Evolutionary conservation across 768 basidiomycete genomes (phyloP).

Genomic region (Collybia sp.): DNA sequence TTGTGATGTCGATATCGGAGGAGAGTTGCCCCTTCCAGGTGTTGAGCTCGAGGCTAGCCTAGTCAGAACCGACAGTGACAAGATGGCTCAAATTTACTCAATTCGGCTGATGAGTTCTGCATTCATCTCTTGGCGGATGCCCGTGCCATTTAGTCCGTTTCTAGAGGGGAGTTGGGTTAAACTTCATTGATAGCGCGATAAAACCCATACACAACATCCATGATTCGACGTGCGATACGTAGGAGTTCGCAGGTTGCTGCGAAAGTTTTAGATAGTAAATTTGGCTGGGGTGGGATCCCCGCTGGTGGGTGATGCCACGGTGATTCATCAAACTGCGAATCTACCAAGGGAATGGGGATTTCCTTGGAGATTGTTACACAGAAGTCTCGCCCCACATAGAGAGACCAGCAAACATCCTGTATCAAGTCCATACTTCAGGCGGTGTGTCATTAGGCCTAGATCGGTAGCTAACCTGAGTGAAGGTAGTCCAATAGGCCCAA

Average conservation of each 20-base stretch:
- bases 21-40: conserved; percentile 42
- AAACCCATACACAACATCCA: conserved; percentile 48
- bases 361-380: conserved; percentile 35
- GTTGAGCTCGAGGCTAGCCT: conserved; percentile 37
- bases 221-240: conserved; percentile 43
- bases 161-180: conserved; percentile 9
- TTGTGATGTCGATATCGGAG: conserved; percentile 45
- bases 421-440: conserved; percentile 3
- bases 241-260: conserved; percentile 44
- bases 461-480: conserved; percentile 36
- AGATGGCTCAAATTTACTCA: conserved; percentile 31
- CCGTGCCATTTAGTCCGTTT: conserved; percentile 36
- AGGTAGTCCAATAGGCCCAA: conserved; percentile 59
- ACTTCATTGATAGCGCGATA: background rate
- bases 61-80: background rate
- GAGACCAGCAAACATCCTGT: conserved; percentile 60
- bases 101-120: conserved; percentile 48
- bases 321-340: conserved; percentile 43
- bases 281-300: conserved; percentile 34
- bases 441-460: background rate
- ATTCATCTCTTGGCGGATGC: conserved; percentile 33
- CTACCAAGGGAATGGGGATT: conserved; percentile 44
- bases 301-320: conserved; percentile 38
- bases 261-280: conserved; percentile 41
- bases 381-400: conserved; percentile 63